Base-by-base conservation (phyloP, 768 basidiomycete species). In the Russula foetens region DNA sequence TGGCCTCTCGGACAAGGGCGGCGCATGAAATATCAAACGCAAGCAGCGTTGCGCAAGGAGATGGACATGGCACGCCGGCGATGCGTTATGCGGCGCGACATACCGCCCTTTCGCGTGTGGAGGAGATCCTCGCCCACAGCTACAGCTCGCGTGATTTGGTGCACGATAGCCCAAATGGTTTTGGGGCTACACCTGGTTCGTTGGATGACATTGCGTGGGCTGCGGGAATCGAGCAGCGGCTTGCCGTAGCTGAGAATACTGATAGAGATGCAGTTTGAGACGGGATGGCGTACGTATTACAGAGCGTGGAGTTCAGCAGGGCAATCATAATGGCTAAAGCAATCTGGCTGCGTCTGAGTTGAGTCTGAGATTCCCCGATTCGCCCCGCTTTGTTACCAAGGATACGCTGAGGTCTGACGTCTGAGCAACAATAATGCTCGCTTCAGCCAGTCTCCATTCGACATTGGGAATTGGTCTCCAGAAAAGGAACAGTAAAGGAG, bases 51-150 rank as follows among this genome's bases (percentile, higher is more conserved):
- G 55, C 26, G n/a, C 46, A 33, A 31, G 33, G 43, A 12, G 58
- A 29, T 11, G 62, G 60, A 2, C 62, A 57, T 6, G 58, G 62
- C 1, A 67, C 69, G 15, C 65, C 71, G 2, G 69, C 71, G 31
- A 67, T 69, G 62, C 62, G 70, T 24, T 61, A 68, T 60, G 54
- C 62, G 1, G 71, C 70, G 49, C 66, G 72, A 6, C 61, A 64
- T 11, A 62, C 65, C 21, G 71, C 72, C 4, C 68, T 68, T 19
- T 58, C 64, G 53, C 68, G 63, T 33, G 72, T 73, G 35, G 69
- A 68, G 26, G 68, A 67, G 56, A 73, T 73, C 21, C 52, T 73
- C 7, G 62, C 68, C 6, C 58, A 62, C 15, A 68, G 71, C 56
- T 70, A 69, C 47, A 69, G 71, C 65, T 62, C 67, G 44, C 58